A percentile compares a stretch with the other conserved stretches of the same genome.
Evolutionary conservation across 768 basidiomycete genomes (phyloP).

Genomic region (Lactarius vividus): DNA sequence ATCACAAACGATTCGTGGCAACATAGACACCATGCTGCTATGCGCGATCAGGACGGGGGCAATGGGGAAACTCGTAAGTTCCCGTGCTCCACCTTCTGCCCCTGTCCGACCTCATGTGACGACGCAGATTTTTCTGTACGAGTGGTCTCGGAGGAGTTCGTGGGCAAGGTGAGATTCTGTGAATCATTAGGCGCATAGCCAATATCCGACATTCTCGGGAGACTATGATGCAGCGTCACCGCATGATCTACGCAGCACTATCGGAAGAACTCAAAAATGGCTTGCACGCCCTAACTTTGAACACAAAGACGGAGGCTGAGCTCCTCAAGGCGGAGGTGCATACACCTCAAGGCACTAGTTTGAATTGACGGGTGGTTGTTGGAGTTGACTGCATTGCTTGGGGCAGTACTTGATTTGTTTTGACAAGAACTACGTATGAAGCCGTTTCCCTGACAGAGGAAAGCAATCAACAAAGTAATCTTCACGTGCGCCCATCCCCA

Average conservation of each 20-base stretch:
- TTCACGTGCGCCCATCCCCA: conserved; percentile 3
- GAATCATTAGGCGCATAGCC: conserved; percentile 9
- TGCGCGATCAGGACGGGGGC: conserved; percentile 67
- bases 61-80: conserved; percentile 78
- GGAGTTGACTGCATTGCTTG: background rate
- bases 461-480: too few species aligned
- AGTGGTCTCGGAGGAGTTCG: conserved; percentile 69
- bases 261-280: conserved; percentile 69
- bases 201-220: conserved; percentile 33
- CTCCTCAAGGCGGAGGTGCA: conserved; percentile 26
- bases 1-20: conserved; percentile 83
- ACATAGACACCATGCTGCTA: conserved; percentile 81
- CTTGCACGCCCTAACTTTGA: conserved; percentile 73
- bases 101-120: conserved; percentile 10
- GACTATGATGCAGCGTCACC: conserved; percentile 78
- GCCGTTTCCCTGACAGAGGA: background rate
- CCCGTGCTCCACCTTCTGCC: conserved; percentile 27
- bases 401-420: background rate
- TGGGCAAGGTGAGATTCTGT: conserved; percentile 57
- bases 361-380: conserved; percentile 11
- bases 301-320: conserved; percentile 67
- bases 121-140: conserved; percentile 70
- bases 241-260: conserved; percentile 71
- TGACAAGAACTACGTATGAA: conserved; percentile 16
- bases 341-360: conserved; percentile 22